Base-by-base conservation (phyloP, 805 yeast species). In the Yarrowia keelungensis region DNA sequence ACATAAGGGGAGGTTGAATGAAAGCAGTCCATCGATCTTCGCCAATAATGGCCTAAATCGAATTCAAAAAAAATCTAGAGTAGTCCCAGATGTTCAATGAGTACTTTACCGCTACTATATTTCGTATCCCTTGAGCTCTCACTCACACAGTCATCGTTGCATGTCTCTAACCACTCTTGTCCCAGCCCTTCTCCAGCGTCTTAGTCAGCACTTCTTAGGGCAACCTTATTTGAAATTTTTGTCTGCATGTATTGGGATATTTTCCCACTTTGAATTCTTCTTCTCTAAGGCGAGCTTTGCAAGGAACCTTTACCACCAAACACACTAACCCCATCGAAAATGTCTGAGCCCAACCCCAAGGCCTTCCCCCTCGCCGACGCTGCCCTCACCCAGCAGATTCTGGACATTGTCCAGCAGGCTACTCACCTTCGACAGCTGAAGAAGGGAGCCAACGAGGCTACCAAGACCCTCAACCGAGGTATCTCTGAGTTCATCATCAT, bases 361-460 rank as follows among this genome's bases (percentile, higher is more conserved):
- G 99, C 99, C 73, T 95, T 95, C 85, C 99, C 99, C 80, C 87
- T 95, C 79, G 98, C 99, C 77, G 98, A 95, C 80, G 89, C 97
- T 74, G 92, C 89, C 75, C 86, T 96, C 76, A 84, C 97, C 74
- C 98, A 95, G 85, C 98, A 94, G 84, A 94, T 95, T 82, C 87
- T 95, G 79, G 98, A 95, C 78, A 93, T 95, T 80, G 95, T 91
- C 76, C 99, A 95, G 85, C 99, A 95, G 85, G 92, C 98, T 71
- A 93, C 97, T 77, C 92, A 90, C 84, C 87, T 95, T 80, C 92
- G 98, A 86, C 99, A 95, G 84, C 88, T 95, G 82, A 95, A 95
- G 87, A 95, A 95, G 83, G 99, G 99, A 83, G 99, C 99, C 75
- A 95, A 95, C 82, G 99, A 95, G 85, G 97, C 98, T 78, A 95